Evolutionary conservation across 2,329 filamentous ascomycete genomes (phyloP).

Genomic region (Claviceps monticola): DNA sequence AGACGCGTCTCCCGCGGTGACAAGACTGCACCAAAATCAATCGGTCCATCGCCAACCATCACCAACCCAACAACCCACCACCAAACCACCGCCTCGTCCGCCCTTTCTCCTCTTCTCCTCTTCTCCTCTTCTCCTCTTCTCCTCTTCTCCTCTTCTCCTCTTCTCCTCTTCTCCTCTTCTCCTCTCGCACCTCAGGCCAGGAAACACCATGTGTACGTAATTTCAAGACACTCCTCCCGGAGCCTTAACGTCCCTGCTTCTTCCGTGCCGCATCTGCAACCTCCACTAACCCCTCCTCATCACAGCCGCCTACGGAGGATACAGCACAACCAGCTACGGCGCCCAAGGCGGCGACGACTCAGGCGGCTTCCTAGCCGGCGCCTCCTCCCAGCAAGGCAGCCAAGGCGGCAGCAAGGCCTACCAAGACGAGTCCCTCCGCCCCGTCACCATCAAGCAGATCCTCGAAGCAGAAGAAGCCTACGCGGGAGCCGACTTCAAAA

Average conservation of each 20-base stretch:
- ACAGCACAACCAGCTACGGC: conserved; percentile 33
- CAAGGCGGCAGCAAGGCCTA: conserved; percentile 41
- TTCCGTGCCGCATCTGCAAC: no score
- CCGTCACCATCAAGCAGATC: conserved; percentile 91
- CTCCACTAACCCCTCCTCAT: no score
- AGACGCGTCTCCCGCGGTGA: conserved; percentile 6
- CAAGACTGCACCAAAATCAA: neutral
- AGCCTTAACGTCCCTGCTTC: conserved; percentile 5
- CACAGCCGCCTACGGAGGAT: conserved; percentile 36
- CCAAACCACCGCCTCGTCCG: neutral
- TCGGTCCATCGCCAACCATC: neutral
- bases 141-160: no score
- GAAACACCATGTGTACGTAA: neutral
- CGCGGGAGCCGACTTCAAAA: conserved; percentile 60
- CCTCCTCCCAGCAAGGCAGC: conserved; percentile 46
- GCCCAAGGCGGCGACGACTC: conserved; percentile 44
- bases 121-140: no score
- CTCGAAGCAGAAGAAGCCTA: conserved; percentile 67
- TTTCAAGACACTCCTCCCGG: neutral
- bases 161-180: neutral
- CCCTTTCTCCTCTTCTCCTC: neutral
- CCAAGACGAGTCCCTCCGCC: conserved; percentile 74
- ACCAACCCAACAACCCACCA: conserved; percentile 10
- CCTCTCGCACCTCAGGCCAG: neutral
- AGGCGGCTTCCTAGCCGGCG: conserved; percentile 47